Conservation (phyloP, 441 rosid genomes). For the Isatis lusitanica region DNA sequence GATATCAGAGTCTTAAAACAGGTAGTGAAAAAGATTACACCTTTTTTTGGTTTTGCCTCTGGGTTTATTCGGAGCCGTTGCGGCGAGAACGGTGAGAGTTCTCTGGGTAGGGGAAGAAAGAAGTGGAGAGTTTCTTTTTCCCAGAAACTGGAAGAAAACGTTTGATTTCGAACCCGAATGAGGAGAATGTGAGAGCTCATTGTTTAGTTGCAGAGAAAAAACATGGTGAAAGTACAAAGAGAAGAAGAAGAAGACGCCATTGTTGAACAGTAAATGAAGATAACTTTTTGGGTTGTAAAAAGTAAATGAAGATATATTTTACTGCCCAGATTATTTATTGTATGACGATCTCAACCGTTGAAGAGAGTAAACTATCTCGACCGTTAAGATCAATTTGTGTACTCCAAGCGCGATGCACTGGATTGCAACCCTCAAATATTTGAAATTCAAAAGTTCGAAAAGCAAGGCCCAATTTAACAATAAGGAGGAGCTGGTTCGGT, state of each 20-base stretch:
- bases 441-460: slow-evolving; percentile 41
- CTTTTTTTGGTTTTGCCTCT: slow-evolving; percentile 38
- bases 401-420: not conserved
- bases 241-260: slow-evolving; percentile 28
- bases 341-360: not conserved
- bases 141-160: slow-evolving; percentile 31
- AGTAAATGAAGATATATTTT: no score
- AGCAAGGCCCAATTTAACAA: slow-evolving; percentile 17
- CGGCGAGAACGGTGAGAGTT: slow-evolving; percentile 35
- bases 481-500: not conserved
- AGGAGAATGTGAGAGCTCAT: not conserved
- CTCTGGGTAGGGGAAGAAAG: slow-evolving; percentile 32
- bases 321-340: not conserved
- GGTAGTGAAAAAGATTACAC: not conserved
- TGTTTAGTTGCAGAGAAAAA: slow-evolving; percentile 19
- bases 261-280: slow-evolving; percentile 8
- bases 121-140: slow-evolving; percentile 26
- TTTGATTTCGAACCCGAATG: slow-evolving; percentile 11
- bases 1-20: not conserved
- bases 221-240: slow-evolving; percentile 1
- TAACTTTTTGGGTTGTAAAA: no score
- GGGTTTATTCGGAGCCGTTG: slow-evolving; percentile 36
- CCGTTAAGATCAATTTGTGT: not conserved
- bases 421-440: not conserved
- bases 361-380: not conserved